These are phyloP conservation scores for Ampelocalamus luodianensis DNA, from an alignment of 176 grass and related monocot species.

Conservation along the genomic window DNA sequence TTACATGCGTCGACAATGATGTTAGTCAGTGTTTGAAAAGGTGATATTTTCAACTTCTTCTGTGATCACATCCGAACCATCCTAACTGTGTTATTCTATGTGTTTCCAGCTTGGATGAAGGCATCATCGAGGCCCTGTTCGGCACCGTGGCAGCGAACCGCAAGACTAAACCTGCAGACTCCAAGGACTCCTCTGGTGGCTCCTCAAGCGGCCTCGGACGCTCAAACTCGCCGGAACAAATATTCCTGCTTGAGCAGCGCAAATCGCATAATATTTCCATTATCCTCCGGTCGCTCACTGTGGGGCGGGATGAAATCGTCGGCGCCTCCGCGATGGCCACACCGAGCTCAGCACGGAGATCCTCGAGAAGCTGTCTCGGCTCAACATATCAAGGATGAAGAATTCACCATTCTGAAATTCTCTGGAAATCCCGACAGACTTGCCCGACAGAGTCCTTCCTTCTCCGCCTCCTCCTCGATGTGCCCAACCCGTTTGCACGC, in stretches of 20 bases:
- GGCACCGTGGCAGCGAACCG: slow-evolving; percentile 64
- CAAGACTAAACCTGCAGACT: slow-evolving; percentile 47
- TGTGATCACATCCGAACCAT: not conserved
- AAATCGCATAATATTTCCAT: slow-evolving; percentile 96
- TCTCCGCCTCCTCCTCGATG: slow-evolving; percentile 64
- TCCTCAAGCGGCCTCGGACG: no score
- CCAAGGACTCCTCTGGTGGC: no score
- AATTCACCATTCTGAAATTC: slow-evolving; percentile 63
- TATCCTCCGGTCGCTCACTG: slow-evolving; percentile 76
- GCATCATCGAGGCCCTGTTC: slow-evolving; percentile 86
- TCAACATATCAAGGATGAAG: slow-evolving; percentile 75
- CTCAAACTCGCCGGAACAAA: slow-evolving; percentile 57
- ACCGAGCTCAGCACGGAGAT: slow-evolving; percentile 67
- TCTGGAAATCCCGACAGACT: slow-evolving; percentile 71
- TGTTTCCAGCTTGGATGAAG: slow-evolving; percentile 80
- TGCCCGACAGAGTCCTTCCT: slow-evolving; percentile 77
- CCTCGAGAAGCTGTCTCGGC: slow-evolving; percentile 73
- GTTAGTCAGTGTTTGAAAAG: not conserved
- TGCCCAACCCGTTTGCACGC: slow-evolving; percentile 68
- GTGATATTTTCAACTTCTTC: not conserved
- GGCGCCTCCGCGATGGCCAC: slow-evolving; percentile 63
- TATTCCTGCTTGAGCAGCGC: slow-evolving; percentile 79
- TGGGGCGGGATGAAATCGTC: slow-evolving; percentile 69
- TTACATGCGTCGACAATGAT: not conserved
- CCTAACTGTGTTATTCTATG: slow-evolving; percentile 11